Conservation (phyloP, 139 green algal genomes). For the Bryopsis sp. region DNA sequence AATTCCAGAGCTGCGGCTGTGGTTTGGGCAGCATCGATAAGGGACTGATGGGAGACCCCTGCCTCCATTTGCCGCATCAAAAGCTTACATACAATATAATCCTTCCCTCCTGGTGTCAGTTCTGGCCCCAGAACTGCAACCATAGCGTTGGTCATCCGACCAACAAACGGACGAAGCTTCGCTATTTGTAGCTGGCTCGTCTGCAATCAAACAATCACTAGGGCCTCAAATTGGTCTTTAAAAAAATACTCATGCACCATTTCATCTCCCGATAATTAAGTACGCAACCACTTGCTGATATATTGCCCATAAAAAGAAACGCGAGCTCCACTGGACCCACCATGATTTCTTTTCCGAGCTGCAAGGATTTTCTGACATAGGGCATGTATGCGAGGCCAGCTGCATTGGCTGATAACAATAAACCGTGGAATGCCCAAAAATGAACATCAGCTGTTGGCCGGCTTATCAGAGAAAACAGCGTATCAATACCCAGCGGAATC, state of each 20-base stretch:
- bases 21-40: conserved; percentile 26
- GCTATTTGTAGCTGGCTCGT: conserved; percentile 32
- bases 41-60: not conserved
- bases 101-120: conserved; percentile 44
- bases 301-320: too few species aligned
- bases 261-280: too few species aligned
- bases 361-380: conserved; percentile 49
- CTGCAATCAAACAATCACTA: too few species aligned
- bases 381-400: conserved; percentile 65
- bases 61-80: conserved; percentile 1
- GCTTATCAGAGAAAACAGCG: conserved; percentile 45
- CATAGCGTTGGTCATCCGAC: conserved; percentile 78
- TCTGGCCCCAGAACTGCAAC: conserved; percentile 84
- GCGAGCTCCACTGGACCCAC: conserved; percentile 21
- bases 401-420: conserved; percentile 59
- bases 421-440: conserved; percentile 72
- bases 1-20: conserved; percentile 33
- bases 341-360: conserved; percentile 50
- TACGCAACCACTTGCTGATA: too few species aligned
- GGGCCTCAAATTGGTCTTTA: too few species aligned
- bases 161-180: conserved; percentile 51
- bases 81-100: not conserved
- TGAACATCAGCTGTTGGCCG: conserved; percentile 25
- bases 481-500: conserved; percentile 26
- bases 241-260: too few species aligned